Conservation (phyloP, 2,329 filamentous ascomycete species). For the Colletotrichum sansevieriae region DNA sequence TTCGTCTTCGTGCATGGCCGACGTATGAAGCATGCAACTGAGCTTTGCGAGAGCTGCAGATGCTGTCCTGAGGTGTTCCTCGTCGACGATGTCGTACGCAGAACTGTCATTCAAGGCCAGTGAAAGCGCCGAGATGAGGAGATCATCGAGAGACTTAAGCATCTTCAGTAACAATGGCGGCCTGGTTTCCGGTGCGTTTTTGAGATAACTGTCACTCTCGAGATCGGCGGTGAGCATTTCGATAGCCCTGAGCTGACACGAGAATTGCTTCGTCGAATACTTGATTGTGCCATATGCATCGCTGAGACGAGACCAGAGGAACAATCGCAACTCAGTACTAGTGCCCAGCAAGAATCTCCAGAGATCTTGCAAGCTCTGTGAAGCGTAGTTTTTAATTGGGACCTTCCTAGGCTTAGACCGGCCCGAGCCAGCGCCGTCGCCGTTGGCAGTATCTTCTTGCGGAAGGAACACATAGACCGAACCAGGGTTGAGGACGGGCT, state of each 20-base stretch:
- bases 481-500: constrained; percentile 87
- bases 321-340: constrained; percentile 84
- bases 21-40: constrained; percentile 81
- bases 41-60: constrained; percentile 79
- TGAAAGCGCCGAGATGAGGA: constrained; percentile 78
- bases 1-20: constrained; percentile 86
- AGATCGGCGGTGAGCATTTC: constrained; percentile 80
- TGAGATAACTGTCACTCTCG: constrained; percentile 72
- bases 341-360: constrained; percentile 87
- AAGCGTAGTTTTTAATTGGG: constrained; percentile 65
- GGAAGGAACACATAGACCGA: constrained; percentile 59
- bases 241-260: constrained; percentile 86
- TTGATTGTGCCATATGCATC: constrained; percentile 89
- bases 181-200: constrained; percentile 73
- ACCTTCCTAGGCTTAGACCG: constrained; percentile 43
- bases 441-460: constrained; percentile 38
- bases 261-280: constrained; percentile 89
- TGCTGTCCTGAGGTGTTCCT: constrained; percentile 80
- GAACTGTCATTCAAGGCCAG: constrained; percentile 75
- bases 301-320: constrained; percentile 91
- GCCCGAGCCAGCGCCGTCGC: constrained; percentile 38
- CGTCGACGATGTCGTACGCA: constrained; percentile 87
- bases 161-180: constrained; percentile 79
- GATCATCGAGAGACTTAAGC: constrained; percentile 82
- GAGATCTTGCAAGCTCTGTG: constrained; percentile 78